Evolutionary conservation across 306 rosid genomes (phyloP).

Genomic region (apple (Malus domestica)): ASM211411v1 NC_041790.1:2582001-2582500

Average conservation of each 20-base stretch:
- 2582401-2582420: background rate
- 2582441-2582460: conserved; percentile 5
- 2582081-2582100: conserved; percentile 8
- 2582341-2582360: background rate
- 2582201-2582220: conserved; percentile 23
- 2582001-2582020: conserved; percentile 5
- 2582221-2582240: background rate
- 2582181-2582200: conserved; percentile 94
- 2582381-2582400: background rate
- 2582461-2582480: conserved; percentile 76
- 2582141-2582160: conserved; percentile 57
- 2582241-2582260: background rate
- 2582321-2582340: background rate
- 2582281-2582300: background rate
- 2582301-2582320: background rate
- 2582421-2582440: conserved; percentile 1
- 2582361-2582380: background rate
- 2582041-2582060: conserved; percentile 1
- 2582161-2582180: conserved; percentile 83
- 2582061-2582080: background rate
- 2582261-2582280: background rate
- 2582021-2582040: conserved; percentile 9
- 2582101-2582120: conserved; percentile 68
- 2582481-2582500: conserved; percentile 50
- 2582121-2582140: conserved; percentile 51